Percentiles rank a stretch among this genome's conserved stretches.
These are phyloP conservation scores for Dendrobium huoshanense DNA, from an alignment of 106 monocot species.

Conservation along the genomic window DNA sequence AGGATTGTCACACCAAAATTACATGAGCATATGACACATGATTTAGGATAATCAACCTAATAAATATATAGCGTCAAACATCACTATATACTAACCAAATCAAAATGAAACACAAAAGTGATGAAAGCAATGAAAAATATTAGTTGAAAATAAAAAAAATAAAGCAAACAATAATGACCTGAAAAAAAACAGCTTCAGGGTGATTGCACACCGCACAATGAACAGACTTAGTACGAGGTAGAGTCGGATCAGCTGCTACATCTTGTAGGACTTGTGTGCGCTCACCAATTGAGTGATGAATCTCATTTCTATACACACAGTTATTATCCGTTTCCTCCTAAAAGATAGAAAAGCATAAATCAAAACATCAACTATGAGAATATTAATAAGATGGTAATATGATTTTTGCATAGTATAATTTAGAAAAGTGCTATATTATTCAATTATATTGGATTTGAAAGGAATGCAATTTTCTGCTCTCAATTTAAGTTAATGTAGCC, in stretches of 20 bases:
- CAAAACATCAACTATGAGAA: background rate
- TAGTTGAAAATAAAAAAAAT: background rate
- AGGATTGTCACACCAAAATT: background rate
- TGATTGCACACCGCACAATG: conserved; percentile 55
- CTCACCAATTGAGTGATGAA: conserved; percentile 50
- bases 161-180: conserved; percentile 17
- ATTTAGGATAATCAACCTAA: background rate
- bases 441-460: background rate
- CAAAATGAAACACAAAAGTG: background rate
- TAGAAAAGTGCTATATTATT: background rate
- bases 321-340: conserved; percentile 61
- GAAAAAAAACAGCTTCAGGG: conserved; percentile 68
- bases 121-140: background rate
- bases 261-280: conserved; percentile 51
- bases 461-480: background rate
- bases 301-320: conserved; percentile 73
- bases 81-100: background rate
- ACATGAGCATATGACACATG: background rate
- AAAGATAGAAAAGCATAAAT: background rate
- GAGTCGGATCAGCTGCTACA: conserved; percentile 65
- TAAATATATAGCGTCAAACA: background rate
- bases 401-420: background rate
- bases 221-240: conserved; percentile 69
- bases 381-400: background rate
- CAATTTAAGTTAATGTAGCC: too few species aligned